A percentile compares a stretch with the other conserved stretches of the same genome.
phyloP scores from a whole-genome alignment of 768 basidiomycete species.

The Saitozyma podzolica region DNA sequence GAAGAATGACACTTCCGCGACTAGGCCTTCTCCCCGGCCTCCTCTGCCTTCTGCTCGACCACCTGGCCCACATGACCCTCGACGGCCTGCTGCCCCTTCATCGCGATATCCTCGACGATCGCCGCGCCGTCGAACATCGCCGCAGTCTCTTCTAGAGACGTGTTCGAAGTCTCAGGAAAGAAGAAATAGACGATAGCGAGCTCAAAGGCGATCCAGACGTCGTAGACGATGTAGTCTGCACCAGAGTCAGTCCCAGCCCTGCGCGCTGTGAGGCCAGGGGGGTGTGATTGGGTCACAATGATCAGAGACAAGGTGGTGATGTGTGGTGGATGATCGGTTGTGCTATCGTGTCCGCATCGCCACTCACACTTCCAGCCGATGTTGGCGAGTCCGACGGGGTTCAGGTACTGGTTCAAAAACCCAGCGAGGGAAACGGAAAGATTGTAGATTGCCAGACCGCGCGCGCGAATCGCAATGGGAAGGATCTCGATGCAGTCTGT shows the following conservation, averaged over 20 bases:
- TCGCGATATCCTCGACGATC: background rate
- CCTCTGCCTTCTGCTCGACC: no score
- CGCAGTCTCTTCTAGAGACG: slow-evolving; percentile 22
- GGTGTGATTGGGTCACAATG: no score
- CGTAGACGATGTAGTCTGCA: slow-evolving; percentile 25
- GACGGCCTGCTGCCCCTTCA: no score
- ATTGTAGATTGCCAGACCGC: slow-evolving; percentile 70
- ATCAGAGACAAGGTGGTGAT: background rate
- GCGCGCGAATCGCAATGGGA: slow-evolving; percentile 75
- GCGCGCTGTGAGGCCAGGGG: background rate
- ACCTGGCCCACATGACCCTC: no score
- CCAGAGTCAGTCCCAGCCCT: slow-evolving; percentile 10
- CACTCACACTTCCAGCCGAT: slow-evolving; percentile 21
- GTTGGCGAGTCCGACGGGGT: slow-evolving; percentile 30
- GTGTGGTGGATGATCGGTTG: background rate
- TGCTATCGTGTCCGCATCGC: background rate
- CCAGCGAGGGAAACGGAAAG: slow-evolving; percentile 19
- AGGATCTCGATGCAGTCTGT: slow-evolving; percentile 65
- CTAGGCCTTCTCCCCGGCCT: no score
- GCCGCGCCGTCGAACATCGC: slow-evolving; percentile 29
- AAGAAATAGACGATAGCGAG: slow-evolving; percentile 18
- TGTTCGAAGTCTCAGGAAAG: slow-evolving; percentile 25
- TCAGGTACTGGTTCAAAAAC: slow-evolving; percentile 41
- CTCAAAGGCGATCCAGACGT: slow-evolving; percentile 12
- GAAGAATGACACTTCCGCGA: no score